These are phyloP conservation scores for Teratosphaeria epicoccoides DNA, from an alignment of 2,329 filamentous ascomycete genomes.

Conservation along the genomic window DNA sequence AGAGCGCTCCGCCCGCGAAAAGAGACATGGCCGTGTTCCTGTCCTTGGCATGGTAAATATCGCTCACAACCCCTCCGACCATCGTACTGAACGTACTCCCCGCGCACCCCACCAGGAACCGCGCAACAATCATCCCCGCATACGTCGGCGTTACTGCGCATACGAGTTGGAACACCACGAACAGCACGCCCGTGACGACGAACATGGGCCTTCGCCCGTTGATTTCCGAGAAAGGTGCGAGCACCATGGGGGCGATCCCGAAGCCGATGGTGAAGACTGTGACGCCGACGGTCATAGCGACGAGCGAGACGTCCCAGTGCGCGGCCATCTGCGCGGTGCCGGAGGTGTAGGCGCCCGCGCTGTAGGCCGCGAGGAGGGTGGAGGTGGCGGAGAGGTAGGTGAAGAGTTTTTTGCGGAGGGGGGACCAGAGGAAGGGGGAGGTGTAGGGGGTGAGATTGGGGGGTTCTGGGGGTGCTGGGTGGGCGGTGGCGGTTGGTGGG, in stretches of 20 bases:
- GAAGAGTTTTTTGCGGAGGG: conserved; percentile 56
- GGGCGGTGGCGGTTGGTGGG: conserved; percentile 9
- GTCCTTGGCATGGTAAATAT: conserved; percentile 68
- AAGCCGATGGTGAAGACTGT: conserved; percentile 77
- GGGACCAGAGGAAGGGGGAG: conserved; percentile 65
- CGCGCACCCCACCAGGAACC: conserved; percentile 69
- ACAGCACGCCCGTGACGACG: conserved; percentile 59
- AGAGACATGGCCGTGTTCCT: conserved; percentile 84
- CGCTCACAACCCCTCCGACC: conserved; percentile 82
- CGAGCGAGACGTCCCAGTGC: conserved; percentile 53
- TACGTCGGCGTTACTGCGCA: conserved; percentile 62
- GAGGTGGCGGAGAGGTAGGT: conserved; percentile 65
- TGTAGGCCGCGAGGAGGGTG: conserved; percentile 68
- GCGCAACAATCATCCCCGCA: conserved; percentile 61
- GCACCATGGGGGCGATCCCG: conserved; percentile 70
- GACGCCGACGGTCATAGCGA: conserved; percentile 64
- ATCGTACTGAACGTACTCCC: conserved; percentile 75
- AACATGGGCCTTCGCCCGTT: conserved; percentile 81
- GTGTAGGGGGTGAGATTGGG: conserved; percentile 57
- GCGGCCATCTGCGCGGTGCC: conserved; percentile 53
- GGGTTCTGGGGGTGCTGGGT: conserved; percentile 39
- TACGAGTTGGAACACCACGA: conserved; percentile 59
- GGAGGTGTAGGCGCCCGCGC: conserved; percentile 69
- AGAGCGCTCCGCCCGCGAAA: conserved; percentile 68
- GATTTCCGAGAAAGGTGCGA: conserved; percentile 81